Evolutionary conservation across 1,284 basidiomycete species (phyloP), one percentile per base, ranked within the genome.

Genomic region (Irpex sp.): DNA sequence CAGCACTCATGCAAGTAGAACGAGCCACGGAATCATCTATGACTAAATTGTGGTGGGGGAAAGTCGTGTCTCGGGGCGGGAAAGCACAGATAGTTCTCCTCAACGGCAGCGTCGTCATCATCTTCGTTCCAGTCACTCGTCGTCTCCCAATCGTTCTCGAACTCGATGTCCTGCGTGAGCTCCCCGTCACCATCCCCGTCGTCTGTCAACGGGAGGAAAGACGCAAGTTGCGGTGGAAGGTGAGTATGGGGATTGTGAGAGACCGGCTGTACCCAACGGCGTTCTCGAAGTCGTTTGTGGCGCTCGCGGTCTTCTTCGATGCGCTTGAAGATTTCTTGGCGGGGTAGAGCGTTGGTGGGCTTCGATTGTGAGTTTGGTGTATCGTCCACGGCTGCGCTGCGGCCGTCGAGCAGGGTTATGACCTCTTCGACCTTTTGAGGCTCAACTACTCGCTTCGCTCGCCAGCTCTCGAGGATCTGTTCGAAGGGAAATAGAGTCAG

Each of bases 261-360:
- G 50, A 85, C 77, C 1, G 91, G 90, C 69, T 97, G 88, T 35
- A 97, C 94, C 95, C 96, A 98, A 57, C 94, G 87, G 19, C 93
- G 86, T 75, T 98, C 95, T 51, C 94, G 86, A 1, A 98, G 81
- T 1, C 95, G 87, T 75, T 98, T 97, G 72, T 98, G 95, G 67
- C 96, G 84, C 73, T 98, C 95, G 1, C 95, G 83, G 74, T 98
- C 96, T 70, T 97, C 95, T 74, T 98, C 95, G 65, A 98, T 97
- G 3, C 95, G 88, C 54, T 91, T 88, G 66, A 95, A 84, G 31
- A 95, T 87, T 64, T 97, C 94, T 49, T 80, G 73, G 60, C 78
- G 84, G 57, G 77, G 86, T 68, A 87, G 87, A 75, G 67, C 71
- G 58, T 74, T 71, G 60, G 74, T 58, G 37, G 68, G 68, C 0